phyloP scores from a whole-genome alignment of 345 rosid genomes.

The Hypericum perforatum region DNA sequence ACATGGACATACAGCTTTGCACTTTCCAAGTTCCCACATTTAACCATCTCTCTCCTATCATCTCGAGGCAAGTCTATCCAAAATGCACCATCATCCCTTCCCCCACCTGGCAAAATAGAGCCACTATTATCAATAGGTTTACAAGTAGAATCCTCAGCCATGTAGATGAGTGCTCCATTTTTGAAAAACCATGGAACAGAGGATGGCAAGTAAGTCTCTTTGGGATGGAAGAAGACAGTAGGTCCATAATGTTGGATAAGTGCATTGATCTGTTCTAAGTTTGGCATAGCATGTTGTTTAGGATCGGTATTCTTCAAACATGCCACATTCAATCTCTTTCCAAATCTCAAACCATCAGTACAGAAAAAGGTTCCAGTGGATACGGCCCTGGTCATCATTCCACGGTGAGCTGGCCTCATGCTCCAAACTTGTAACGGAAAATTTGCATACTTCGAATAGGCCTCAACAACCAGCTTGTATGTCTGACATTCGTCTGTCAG shows the following conservation, averaged over 20 bases:
- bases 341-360: constrained; percentile 28
- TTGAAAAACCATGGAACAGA: constrained; percentile 87
- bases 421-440: constrained; percentile 52
- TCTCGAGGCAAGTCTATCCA: constrained; percentile 80
- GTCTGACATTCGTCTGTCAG: constrained; percentile 71
- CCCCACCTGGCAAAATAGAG: constrained; percentile 63
- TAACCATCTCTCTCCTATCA: constrained; percentile 37
- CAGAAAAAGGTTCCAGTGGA: constrained; percentile 80
- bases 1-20: constrained; percentile 81
- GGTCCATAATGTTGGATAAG: constrained; percentile 71
- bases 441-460: constrained; percentile 25
- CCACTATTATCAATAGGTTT: constrained; percentile 45
- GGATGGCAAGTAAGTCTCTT: constrained; percentile 76
- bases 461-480: constrained; percentile 34
- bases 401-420: constrained; percentile 58
- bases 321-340: constrained; percentile 33
- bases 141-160: constrained; percentile 35
- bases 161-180: constrained; percentile 60
- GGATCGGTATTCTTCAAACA: constrained; percentile 71
- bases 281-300: constrained; percentile 61
- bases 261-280: constrained; percentile 62
- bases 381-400: constrained; percentile 57
- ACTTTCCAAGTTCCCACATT: constrained; percentile 56
- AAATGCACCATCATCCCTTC: constrained; percentile 52
- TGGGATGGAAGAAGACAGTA: constrained; percentile 80